phyloP scores from a whole-genome alignment of 1,139 yeast species.

The Sugiyamaella pinicola region DNA sequence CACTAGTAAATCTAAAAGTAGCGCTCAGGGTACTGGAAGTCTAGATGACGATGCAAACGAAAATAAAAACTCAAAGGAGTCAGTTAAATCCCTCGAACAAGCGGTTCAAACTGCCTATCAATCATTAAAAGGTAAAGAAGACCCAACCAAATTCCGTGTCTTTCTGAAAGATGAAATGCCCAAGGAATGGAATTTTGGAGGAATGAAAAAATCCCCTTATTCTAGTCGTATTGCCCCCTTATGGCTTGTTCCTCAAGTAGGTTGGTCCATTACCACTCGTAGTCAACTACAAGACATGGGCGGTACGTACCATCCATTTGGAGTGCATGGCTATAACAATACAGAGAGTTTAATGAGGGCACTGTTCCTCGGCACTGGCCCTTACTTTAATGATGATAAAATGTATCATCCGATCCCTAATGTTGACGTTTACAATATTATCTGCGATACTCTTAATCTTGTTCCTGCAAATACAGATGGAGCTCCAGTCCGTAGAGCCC shows the following conservation, averaged over 20 bases:
- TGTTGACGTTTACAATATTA: conserved; percentile 68
- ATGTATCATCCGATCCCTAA: conserved; percentile 66
- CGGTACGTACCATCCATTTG: conserved; percentile 61
- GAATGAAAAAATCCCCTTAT: conserved; percentile 48
- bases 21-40: conserved; percentile 1
- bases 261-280: conserved; percentile 73
- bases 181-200: conserved; percentile 66
- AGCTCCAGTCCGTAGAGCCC: conserved; percentile 37
- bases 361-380: conserved; percentile 77
- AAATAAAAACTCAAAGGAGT: conserved; percentile 1
- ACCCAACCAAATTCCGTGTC: conserved; percentile 48
- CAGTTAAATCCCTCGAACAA: conserved; percentile 6
- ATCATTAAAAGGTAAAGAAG: conserved; percentile 39
- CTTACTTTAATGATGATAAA: conserved; percentile 56
- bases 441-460: conserved; percentile 68
- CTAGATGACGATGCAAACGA: conserved; percentile 25
- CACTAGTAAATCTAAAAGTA: neutral
- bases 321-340: conserved; percentile 85
- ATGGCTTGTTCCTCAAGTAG: conserved; percentile 82
- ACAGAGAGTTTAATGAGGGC: conserved; percentile 81
- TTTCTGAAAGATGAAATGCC: conserved; percentile 64
- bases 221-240: conserved; percentile 74
- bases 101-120: conserved; percentile 46
- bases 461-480: conserved; percentile 66
- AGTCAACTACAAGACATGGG: conserved; percentile 51